Percentiles rank a stretch among this genome's conserved stretches.
Conservation (phyloP, 352 stramenopile species). For the Globisporangium radiosum region DNA sequence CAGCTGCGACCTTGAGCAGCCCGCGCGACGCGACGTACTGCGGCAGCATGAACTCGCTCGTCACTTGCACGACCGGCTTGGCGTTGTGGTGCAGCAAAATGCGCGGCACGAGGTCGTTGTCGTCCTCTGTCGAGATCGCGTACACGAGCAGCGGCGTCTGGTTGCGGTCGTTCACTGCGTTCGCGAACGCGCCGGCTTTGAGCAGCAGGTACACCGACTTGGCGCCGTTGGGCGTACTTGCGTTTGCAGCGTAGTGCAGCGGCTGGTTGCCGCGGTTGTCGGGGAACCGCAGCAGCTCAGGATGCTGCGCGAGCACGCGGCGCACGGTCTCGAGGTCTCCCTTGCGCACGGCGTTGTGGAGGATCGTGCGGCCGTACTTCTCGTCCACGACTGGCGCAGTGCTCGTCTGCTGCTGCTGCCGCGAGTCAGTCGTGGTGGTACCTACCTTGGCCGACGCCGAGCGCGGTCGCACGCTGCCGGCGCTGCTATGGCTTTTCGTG, state of each 20-base stretch:
- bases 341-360: constrained; percentile 48
- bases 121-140: constrained; percentile 43
- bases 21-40: constrained; percentile 32
- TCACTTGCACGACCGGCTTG: constrained; percentile 37
- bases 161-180: constrained; percentile 39
- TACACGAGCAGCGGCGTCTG: constrained; percentile 50
- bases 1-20: constrained; percentile 37
- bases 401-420: neutral
- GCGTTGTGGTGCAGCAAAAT: constrained; percentile 48
- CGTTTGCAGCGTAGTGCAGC: constrained; percentile 51
- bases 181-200: constrained; percentile 39
- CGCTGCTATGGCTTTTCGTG: neutral
- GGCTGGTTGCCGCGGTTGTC: constrained; percentile 53
- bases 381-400: constrained; percentile 12
- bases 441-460: neutral
- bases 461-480: constrained; percentile 3
- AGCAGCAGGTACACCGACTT: constrained; percentile 43
- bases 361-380: constrained; percentile 38
- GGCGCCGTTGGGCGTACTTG: constrained; percentile 20
- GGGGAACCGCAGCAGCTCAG: constrained; percentile 24
- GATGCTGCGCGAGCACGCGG: constrained; percentile 23
- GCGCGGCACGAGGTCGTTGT: constrained; percentile 39
- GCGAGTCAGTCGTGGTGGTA: too few relatives aligned
- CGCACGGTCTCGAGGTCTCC: constrained; percentile 34
- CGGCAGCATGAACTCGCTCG: constrained; percentile 36